Evolutionary conservation across 2,329 filamentous ascomycete species (phyloP).

Genomic region (Fusarium newnesense): DNA sequence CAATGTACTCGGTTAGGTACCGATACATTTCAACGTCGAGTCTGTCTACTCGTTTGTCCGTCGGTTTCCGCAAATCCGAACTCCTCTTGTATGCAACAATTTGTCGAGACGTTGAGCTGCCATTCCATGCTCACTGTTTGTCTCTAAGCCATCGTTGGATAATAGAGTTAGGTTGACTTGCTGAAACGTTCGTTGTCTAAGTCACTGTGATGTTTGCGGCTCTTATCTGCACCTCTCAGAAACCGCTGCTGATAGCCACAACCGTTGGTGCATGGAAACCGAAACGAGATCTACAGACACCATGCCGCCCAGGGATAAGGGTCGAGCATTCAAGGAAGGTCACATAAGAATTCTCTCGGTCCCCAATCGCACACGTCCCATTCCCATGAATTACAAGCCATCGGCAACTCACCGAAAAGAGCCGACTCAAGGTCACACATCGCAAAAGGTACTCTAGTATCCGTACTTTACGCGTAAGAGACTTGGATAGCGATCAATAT

Average conservation of each 20-base stretch:
- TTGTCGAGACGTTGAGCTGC: conserved; percentile 27
- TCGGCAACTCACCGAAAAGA: conserved; percentile 25
- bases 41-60: conserved; percentile 33
- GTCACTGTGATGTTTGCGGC: conserved; percentile 30
- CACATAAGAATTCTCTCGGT: conserved; percentile 5
- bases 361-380: conserved; percentile 25
- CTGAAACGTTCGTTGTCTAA: conserved; percentile 11
- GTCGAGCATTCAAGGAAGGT: conserved; percentile 1
- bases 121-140: conserved; percentile 11
- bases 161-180: conserved; percentile 18
- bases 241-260: conserved; percentile 28
- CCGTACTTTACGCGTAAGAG: conserved; percentile 28
- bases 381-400: conserved; percentile 11
- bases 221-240: conserved; percentile 29
- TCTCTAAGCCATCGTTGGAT: conserved; percentile 17
- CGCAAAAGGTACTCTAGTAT: not conserved
- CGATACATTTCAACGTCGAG: conserved; percentile 30
- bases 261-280: conserved; percentile 37
- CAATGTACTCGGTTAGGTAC: conserved; percentile 38
- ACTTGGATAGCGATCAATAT: conserved; percentile 21
- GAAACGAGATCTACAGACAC: conserved; percentile 28
- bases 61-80: conserved; percentile 38
- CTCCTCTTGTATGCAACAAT: conserved; percentile 5
- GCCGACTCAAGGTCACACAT: conserved; percentile 16
- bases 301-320: conserved; percentile 38